These are phyloP conservation scores for Anastatica hierochuntica DNA, from an alignment of 345 rosid genomes.

Conservation along the genomic window DNA sequence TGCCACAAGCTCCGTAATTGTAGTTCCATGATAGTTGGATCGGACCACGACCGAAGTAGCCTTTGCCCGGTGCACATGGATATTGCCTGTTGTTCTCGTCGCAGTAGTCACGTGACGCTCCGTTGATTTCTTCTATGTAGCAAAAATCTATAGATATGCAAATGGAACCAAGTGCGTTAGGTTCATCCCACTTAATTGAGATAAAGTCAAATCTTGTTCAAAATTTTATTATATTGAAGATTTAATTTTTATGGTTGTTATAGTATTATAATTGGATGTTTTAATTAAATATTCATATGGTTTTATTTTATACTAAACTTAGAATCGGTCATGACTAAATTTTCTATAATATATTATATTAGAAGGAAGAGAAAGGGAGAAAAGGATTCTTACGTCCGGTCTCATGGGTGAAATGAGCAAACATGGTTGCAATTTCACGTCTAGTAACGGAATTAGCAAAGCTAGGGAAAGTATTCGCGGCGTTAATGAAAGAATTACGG, in stretches of 20 bases:
- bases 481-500: neutral
- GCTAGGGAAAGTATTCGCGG: conserved; percentile 18
- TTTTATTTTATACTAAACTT: no score
- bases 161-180: neutral
- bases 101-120: conserved; percentile 42
- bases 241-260: neutral
- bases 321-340: no score
- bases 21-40: conserved; percentile 30
- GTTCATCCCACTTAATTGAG: neutral
- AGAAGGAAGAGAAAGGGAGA: neutral
- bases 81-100: conserved; percentile 31
- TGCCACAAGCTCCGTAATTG: conserved; percentile 45
- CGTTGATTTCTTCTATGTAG: conserved; percentile 47
- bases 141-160: conserved; percentile 40
- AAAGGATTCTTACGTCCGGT: conserved; percentile 36
- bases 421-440: no score
- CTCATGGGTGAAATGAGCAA: neutral
- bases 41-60: conserved; percentile 43
- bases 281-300: no score
- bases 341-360: no score
- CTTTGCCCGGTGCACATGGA: conserved; percentile 42
- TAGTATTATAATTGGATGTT: neutral
- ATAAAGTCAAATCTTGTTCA: neutral
- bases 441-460: conserved; percentile 2
- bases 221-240: neutral